Evolutionary conservation across 2,329 filamentous ascomycete genomes (phyloP), one percentile per base, ranked within the genome.

Genomic region (Penicillium sp.): DNA sequence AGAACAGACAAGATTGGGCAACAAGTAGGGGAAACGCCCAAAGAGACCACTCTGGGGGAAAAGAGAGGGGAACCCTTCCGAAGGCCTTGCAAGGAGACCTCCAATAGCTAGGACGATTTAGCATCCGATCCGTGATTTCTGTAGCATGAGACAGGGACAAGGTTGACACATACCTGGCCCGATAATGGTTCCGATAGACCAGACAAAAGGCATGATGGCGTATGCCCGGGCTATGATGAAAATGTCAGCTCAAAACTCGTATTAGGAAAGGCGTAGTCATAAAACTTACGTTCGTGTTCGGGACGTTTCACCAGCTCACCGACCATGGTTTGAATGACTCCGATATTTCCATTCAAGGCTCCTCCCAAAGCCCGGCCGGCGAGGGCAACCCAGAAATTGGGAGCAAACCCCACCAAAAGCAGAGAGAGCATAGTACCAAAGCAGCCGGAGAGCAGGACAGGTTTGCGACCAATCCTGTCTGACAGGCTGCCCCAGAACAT

Each of bases 191-290:
- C 92, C 92, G 46, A 96, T 86, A 42, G 83, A 87, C 91, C 92
- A 96, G 7, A 96, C 88, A 66, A 96, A 96, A 0, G 92, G 92
- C 90, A 96, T 95, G 40, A 96, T 83, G 2, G 90, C 85, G 69
- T 92, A 96, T 25, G 92, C 92, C 55, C 87, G 84, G 52, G 90
- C 88, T 90, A 62, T 4, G 4, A 30, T 46, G 36, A 42, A 40
- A 61, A 55, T 51, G 54, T 54, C 13, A 50, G 24, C 8, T 20
- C 28, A 30, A 1, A 27, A 8, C 14, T 10, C 14, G 22, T 5
- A 22, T 18, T 16, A 36, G 0, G 13, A 31, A 28, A n/a, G 3
- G 16, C 9, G 33, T 18, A 7, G n/a, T 22, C 20, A 28, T 28
- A 10, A 27, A 33, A 82, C 86, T 78, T 74, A 90, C 87, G 90